Percentiles rank a stretch among this genome's conserved stretches.
These are phyloP conservation scores for Suillus americanus DNA, from an alignment of 768 basidiomycete genomes.

Conservation along the genomic window DNA sequence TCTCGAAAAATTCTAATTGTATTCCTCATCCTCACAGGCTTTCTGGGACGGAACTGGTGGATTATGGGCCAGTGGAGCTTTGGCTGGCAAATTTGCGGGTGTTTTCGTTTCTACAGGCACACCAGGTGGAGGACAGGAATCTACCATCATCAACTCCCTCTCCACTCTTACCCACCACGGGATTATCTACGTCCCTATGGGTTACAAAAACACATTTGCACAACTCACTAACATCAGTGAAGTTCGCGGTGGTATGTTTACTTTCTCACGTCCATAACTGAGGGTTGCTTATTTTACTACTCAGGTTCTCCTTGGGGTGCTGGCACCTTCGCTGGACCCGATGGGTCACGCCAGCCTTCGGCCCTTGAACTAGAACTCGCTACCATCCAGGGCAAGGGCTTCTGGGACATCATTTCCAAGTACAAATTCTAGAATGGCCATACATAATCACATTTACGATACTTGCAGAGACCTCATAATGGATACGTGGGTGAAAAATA, in stretches of 20 bases:
- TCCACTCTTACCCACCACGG: slow-evolving; percentile 73
- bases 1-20: slow-evolving; percentile 5
- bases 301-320: slow-evolving; percentile 78
- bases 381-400: slow-evolving; percentile 48
- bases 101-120: slow-evolving; percentile 72
- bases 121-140: slow-evolving; percentile 77
- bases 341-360: slow-evolving; percentile 49
- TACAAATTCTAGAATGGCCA: slow-evolving; percentile 24
- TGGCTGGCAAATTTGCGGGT: slow-evolving; percentile 77
- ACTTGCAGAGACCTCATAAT: not conserved
- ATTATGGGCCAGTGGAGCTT: slow-evolving; percentile 57
- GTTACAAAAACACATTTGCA: slow-evolving; percentile 52
- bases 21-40: slow-evolving; percentile 33
- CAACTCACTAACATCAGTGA: slow-evolving; percentile 44
- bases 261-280: not conserved
- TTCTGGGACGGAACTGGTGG: slow-evolving; percentile 78
- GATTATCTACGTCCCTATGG: slow-evolving; percentile 69
- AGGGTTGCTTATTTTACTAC: slow-evolving; percentile 6
- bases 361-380: slow-evolving; percentile 53
- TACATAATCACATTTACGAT: not conserved
- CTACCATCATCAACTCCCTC: slow-evolving; percentile 50
- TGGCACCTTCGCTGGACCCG: slow-evolving; percentile 52
- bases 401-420: slow-evolving; percentile 47
- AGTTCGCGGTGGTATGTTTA: slow-evolving; percentile 55
- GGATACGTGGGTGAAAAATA: not conserved